A percentile compares a stretch with the other conserved stretches of the same genome.
Evolutionary conservation across 345 rosid genomes (phyloP).

Genomic region (Aurinia saxatilis): DNA sequence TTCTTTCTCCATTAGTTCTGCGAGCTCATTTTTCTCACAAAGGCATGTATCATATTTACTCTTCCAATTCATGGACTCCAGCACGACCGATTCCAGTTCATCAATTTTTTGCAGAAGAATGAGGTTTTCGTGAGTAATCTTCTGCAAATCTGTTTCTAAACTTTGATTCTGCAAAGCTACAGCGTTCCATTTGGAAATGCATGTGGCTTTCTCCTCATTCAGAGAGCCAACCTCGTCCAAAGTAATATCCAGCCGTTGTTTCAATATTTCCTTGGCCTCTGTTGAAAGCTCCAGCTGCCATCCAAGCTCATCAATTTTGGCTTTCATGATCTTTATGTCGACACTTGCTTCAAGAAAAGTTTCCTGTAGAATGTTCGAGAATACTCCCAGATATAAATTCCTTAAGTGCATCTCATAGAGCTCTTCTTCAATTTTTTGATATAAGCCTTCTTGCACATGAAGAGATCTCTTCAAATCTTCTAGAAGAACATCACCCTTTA

Average conservation of each 20-base stretch:
- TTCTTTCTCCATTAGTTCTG: constrained; percentile 51
- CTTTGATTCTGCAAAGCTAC: constrained; percentile 49
- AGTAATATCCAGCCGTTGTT: constrained; percentile 56
- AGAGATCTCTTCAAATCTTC: constrained; percentile 76
- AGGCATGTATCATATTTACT: constrained; percentile 50
- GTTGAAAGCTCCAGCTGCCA: constrained; percentile 59
- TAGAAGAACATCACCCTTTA: constrained; percentile 62
- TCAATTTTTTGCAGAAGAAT: constrained; percentile 53
- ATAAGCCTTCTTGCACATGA: constrained; percentile 70
- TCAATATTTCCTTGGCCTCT: constrained; percentile 54
- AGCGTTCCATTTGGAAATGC: constrained; percentile 51
- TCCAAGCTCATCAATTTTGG: constrained; percentile 40
- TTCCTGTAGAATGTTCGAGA: constrained; percentile 60
- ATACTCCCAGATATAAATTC: constrained; percentile 68
- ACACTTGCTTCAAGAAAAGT: constrained; percentile 54
- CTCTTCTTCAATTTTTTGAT: constrained; percentile 79
- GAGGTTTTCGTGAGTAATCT: constrained; percentile 47
- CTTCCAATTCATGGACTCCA: constrained; percentile 45
- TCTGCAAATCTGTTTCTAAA: constrained; percentile 50
- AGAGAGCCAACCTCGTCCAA: constrained; percentile 57
- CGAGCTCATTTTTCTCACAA: constrained; percentile 56
- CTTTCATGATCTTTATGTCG: constrained; percentile 41
- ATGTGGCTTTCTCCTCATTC: constrained; percentile 49
- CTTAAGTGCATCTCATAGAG: constrained; percentile 56
- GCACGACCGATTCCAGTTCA: constrained; percentile 58